Evolutionary conservation across 352 stramenopile species (phyloP).

Genomic region (Globisporangium sylvaticum): DNA sequence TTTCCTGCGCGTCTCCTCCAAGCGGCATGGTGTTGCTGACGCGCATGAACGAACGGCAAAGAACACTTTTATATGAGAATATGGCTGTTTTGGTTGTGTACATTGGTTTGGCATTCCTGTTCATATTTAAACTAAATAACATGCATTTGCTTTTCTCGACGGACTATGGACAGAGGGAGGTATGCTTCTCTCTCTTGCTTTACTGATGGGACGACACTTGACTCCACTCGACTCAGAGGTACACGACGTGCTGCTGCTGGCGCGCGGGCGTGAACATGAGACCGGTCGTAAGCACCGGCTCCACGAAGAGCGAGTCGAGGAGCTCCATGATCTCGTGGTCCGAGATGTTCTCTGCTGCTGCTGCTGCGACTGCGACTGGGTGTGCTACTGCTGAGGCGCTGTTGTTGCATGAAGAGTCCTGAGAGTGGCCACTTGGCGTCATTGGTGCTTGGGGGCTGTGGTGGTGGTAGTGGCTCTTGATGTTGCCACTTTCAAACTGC

Average conservation of each 20-base stretch:
- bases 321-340: slow-evolving; percentile 21
- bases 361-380: background rate
- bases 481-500: background rate
- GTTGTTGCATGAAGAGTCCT: background rate
- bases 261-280: background rate
- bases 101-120: background rate
- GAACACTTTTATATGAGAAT: too few relatives aligned
- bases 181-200: background rate
- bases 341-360: slow-evolving; percentile 7
- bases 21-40: too few relatives aligned
- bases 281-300: background rate
- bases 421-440: background rate
- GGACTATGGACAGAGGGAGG: background rate
- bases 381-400: too few relatives aligned
- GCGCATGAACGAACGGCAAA: too few relatives aligned
- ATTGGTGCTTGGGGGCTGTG: background rate
- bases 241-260: background rate
- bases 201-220: background rate
- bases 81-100: background rate
- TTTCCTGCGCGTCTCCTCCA: too few relatives aligned
- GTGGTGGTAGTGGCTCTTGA: background rate
- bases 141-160: background rate
- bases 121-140: slow-evolving; percentile 1
- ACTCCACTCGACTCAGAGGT: background rate
- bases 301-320: slow-evolving; percentile 16